Base-by-base conservation (phyloP, 2,329 filamentous ascomycete species). In the Phaeophleospora eucalypticola region DNA sequence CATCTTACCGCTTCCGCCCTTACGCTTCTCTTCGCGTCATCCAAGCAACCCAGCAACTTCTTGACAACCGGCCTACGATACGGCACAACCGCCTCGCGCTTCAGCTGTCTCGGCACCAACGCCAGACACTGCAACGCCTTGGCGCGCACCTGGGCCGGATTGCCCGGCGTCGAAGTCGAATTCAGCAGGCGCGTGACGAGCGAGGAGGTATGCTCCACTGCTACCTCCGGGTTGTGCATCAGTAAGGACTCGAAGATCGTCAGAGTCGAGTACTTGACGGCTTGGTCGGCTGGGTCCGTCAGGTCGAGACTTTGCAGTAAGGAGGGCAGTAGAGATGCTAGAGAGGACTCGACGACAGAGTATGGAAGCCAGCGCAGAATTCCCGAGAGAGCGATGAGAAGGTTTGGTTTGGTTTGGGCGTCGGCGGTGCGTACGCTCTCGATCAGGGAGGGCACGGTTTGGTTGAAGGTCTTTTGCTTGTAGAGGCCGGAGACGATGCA, bases 1-100 rank as follows among this genome's bases (percentile, higher is more conserved):
- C 80, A 82, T 67, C 75, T 76, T 19, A 84, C 81, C 12, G 81
- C 82, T 48, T 80, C 79, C 52, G 78, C 76, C 35, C 82, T 71
- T 8, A 86, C 82, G 60, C 75, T 73, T 51, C 82, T 69, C 67
- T 80, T 84, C 24, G 70, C 69, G 65, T 86, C 82, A 68, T 86
- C 82, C 53, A 86, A 60, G 19, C 78, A 75, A 14, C 58, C 63
- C 36, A 72, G 68, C 57, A 86, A 63, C 17, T 73, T 71, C 58
- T 77, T 76, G 39, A 82, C 68, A 7, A 85, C 80, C 40, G 77
- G 71, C 40, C 69, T 69, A 56, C 80, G 75, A 48, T 79, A 78
- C 7, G 78, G 75, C 15, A 85, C 60, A 6, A 85, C 68, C 1
- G 74, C 71, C 43, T 78, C 74, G 43, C 67, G 64, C 46, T 70